Base-by-base conservation (phyloP, 2,329 filamentous ascomycete species). In the Epichloe scottii region DNA sequence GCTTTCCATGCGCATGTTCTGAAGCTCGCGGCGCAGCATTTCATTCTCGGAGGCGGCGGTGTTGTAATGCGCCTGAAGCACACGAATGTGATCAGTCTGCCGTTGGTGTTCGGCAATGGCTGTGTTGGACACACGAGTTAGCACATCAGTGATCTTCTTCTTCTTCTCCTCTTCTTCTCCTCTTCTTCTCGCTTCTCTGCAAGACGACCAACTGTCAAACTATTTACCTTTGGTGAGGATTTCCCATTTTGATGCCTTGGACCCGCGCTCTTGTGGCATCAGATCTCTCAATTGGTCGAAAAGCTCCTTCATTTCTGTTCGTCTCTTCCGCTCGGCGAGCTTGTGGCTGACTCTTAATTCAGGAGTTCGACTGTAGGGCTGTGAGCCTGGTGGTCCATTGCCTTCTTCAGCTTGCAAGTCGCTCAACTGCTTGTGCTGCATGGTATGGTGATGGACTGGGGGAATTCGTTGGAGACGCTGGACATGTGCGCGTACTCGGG, bases 231-330 rank as follows among this genome's bases (percentile, higher is more conserved):
- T 91, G 3, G 85, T 89, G 15, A 94, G 64, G 46, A 91, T 89
- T 60, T 94, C 87, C 87, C 87, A 94, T 60, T 94, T 94, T 58
- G 86, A 90, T 0, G 87, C 87, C 64, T 93, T 94, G 23, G 84
- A 85, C 1, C 87, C 87, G 15, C 87, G 80, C 59, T 88, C 87
- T 58, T 89, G 85, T 1, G 87, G 87, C 69, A 91, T 83, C 38
- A 89, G 73, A 57, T 86, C 83, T 57, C 88, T 80, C 8, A 93
- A 70, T 58, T 88, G 84, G 57, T 93, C 87, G 61, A 93, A 93
- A 0, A 93, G 70, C 60, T 87, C 84, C 69, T 93, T 93, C 87
- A 93, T 93, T 63, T 93, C 87, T 8, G 87, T 90, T 54, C 87
- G 75, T 39, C 87, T 78, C 70, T 93, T 93, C 38, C 87, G 77